A percentile compares a stretch with the other conserved stretches of the same genome.
These are phyloP conservation scores for Pseudohalonectria lignicola DNA, from an alignment of 2,329 filamentous ascomycete genomes.

Conservation along the genomic window DNA sequence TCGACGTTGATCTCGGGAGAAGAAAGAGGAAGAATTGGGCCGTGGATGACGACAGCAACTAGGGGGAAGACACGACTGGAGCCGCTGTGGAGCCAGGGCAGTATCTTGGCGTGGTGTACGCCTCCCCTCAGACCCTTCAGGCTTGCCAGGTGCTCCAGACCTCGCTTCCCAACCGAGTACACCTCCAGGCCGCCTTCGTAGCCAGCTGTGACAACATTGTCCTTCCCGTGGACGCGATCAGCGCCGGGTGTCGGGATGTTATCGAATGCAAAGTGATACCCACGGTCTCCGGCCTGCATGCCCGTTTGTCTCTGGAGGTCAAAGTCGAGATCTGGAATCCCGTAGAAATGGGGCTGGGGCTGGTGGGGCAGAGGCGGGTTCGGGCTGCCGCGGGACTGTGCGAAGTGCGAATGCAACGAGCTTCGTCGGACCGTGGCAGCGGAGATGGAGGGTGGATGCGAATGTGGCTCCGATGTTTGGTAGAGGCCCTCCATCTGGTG, in stretches of 20 bases:
- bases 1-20: constrained; percentile 18
- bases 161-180: constrained; percentile 60
- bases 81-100: no score
- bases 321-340: constrained; percentile 61
- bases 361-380: constrained; percentile 64
- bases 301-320: constrained; percentile 36
- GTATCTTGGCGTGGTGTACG: constrained; percentile 71
- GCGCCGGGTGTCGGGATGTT: constrained; percentile 39
- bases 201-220: constrained; percentile 65
- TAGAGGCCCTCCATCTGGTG: constrained; percentile 39
- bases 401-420: constrained; percentile 40
- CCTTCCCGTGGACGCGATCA: constrained; percentile 26
- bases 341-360: constrained; percentile 67
- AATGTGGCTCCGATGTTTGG: constrained; percentile 26
- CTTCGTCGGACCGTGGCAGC: constrained; percentile 27
- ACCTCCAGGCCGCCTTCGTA: constrained; percentile 73
- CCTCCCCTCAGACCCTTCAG: constrained; percentile 70
- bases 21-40: constrained; percentile 47
- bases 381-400: constrained; percentile 30
- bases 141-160: constrained; percentile 56
- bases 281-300: constrained; percentile 53
- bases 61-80: constrained; percentile 61
- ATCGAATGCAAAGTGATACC: constrained; percentile 77
- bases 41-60: constrained; percentile 71
- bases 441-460: constrained; percentile 15